Percentiles rank a stretch among this genome's conserved stretches.
Conservation (phyloP, 106 monocot species). For the Phalaenopsis equestris region DNA sequence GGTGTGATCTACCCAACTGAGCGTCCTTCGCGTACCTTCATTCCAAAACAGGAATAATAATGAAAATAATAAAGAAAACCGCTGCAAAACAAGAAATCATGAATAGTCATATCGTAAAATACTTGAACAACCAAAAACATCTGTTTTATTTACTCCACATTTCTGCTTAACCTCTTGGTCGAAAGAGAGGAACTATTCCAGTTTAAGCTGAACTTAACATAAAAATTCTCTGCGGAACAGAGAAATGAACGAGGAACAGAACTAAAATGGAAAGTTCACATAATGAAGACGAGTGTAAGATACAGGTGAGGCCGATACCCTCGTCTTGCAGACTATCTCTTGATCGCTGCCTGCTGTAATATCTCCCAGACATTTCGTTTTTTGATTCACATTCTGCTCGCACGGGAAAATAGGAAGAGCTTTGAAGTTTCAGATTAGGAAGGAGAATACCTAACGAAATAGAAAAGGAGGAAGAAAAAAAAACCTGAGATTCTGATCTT, state of each 20-base stretch:
- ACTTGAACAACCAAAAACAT: neutral
- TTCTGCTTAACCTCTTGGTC: neutral
- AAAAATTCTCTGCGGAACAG: too few relatives aligned
- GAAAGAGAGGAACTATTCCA: neutral
- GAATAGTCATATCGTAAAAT: neutral
- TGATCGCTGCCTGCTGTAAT: neutral
- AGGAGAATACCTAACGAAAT: neutral
- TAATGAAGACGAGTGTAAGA: neutral
- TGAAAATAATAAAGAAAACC: neutral
- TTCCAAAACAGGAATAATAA: neutral
- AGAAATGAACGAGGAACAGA: neutral
- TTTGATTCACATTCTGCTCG: conserved; percentile 14
- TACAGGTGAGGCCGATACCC: neutral
- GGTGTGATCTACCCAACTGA: conserved; percentile 6
- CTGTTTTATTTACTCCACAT: neutral
- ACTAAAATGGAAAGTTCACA: neutral
- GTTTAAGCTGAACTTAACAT: neutral
- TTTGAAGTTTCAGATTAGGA: neutral
- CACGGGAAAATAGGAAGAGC: neutral
- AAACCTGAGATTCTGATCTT: conserved; percentile 37
- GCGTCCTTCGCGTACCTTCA: conserved; percentile 3
- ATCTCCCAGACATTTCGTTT: neutral
- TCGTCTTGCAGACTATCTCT: neutral
- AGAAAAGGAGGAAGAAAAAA: neutral
- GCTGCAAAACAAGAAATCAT: neutral